Evolutionary conservation across 108 stramenopile genomes (phyloP), one percentile per base, ranked within the genome.

Genomic region (Cyclotella sp.): DNA sequence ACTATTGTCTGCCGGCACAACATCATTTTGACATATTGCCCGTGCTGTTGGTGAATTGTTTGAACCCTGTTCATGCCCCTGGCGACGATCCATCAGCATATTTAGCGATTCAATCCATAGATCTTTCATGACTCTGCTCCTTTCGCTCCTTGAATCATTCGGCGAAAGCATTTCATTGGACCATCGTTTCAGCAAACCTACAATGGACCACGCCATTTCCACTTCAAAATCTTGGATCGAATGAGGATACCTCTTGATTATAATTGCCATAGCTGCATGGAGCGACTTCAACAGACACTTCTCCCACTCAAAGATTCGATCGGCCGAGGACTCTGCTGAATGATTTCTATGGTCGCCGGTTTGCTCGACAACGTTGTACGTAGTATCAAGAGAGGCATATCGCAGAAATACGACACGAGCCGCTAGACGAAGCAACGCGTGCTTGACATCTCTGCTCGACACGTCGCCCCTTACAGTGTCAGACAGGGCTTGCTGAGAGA

Each of bases 181-280:
- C 46, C 42, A 44, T 57, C 29, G 44, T 6, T 72, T 24, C 15
- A 66, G 11, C 22, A 79, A 0, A 28, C 71, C 53, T 26, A 54
- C 61, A 30, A 55, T 64, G 4, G 46, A 22, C 78, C 64, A 79
- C 15, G 71, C 63, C 63, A 79, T 72, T 61, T 79, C 78, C 24
- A 67, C 71, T 44, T 79, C 78, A 18, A 66, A 55, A 18, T 66
- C 53, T 29, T 67, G 53, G 11, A 72, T 40, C 13, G 44, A 21
- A 55, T 19, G 24, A 29, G 41, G 21, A 51, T 41, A n/a, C 30
- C 24, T 15, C 15, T 46, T 54, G 11, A 51, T 45, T 57, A 28
- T 63, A 27, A 49, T 18, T 42, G 55, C 6, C 54, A 70, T 24
- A 0, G 69, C 55, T 41, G 6, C 42, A 15, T 57, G 69, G 6